These are phyloP conservation scores for Penicillium hesseltinei DNA, from an alignment of 2,329 filamentous ascomycete species.

Conservation along the genomic window DNA sequence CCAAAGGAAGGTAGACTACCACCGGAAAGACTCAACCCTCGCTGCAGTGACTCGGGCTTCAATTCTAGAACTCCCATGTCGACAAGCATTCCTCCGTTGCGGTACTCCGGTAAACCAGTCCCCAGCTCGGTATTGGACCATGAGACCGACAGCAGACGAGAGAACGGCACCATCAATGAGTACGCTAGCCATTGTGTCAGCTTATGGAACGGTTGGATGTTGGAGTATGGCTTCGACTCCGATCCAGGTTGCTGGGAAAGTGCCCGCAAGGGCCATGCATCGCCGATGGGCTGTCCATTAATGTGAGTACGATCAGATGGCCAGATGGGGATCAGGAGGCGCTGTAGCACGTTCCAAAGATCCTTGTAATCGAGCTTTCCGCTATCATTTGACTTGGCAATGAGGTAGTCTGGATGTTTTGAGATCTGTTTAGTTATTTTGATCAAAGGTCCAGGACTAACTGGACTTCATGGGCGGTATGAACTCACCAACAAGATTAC, in stretches of 20 bases:
- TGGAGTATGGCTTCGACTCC: constrained; percentile 14
- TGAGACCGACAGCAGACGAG: constrained; percentile 51
- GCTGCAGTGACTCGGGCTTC: constrained; percentile 46
- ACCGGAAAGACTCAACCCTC: constrained; percentile 48
- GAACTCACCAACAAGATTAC: constrained; percentile 49
- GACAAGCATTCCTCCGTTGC: constrained; percentile 68
- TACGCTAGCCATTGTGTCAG: constrained; percentile 73
- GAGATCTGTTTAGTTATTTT: neutral
- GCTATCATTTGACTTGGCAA: constrained; percentile 23
- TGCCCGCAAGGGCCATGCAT: constrained; percentile 49
- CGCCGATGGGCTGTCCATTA: constrained; percentile 46
- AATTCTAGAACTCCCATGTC: constrained; percentile 56
- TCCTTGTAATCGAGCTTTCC: constrained; percentile 38
- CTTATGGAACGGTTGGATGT: constrained; percentile 58
- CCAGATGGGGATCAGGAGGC: constrained; percentile 50
- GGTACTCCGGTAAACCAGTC: constrained; percentile 69
- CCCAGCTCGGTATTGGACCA: constrained; percentile 57
- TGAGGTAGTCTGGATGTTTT: constrained; percentile 41
- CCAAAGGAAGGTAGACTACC: constrained; percentile 50
- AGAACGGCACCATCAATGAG: constrained; percentile 66
- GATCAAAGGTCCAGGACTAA: no score
- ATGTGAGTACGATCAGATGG: constrained; percentile 46
- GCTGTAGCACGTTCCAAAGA: constrained; percentile 48
- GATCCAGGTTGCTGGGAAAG: constrained; percentile 7
- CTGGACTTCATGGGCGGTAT: neutral